phyloP scores from a whole-genome alignment of 2,329 filamentous ascomycete species.

The Aspergillus sp. region DNA sequence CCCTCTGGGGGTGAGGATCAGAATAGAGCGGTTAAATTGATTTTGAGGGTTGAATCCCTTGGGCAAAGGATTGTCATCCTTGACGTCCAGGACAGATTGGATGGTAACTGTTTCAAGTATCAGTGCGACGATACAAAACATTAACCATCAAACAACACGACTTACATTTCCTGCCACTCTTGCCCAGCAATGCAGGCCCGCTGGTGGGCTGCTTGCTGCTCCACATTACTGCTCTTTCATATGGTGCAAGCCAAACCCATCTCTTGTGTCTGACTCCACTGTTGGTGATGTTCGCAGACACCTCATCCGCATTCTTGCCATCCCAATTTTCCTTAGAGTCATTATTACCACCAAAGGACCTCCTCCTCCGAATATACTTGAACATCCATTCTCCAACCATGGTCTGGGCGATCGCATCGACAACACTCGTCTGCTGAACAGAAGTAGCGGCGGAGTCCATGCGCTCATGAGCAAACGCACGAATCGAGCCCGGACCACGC shows the following conservation, averaged over 20 bases:
- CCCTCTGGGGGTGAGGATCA: constrained; percentile 92
- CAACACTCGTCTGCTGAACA: constrained; percentile 70
- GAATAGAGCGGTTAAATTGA: constrained; percentile 86
- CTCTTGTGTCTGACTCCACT: constrained; percentile 76
- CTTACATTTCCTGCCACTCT: constrained; percentile 90
- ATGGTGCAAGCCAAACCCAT: constrained; percentile 98
- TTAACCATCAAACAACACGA: constrained; percentile 19
- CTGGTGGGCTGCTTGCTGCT: constrained; percentile 94
- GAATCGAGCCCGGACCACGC: constrained; percentile 5
- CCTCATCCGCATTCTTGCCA: constrained; percentile 59
- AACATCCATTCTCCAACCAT: constrained; percentile 81
- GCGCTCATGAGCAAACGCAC: constrained; percentile 27
- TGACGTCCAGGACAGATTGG: constrained; percentile 94
- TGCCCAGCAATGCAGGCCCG: constrained; percentile 83
- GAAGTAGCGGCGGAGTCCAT: constrained; percentile 52
- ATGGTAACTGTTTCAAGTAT: constrained; percentile 64
- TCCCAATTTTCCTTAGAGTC: constrained; percentile 44
- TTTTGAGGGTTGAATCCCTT: constrained; percentile 54
- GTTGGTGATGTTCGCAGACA: constrained; percentile 62
- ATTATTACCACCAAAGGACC: constrained; percentile 79
- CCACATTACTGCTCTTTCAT: constrained; percentile 95
- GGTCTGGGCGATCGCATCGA: constrained; percentile 94
- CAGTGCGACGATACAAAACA: neutral
- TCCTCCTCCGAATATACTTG: constrained; percentile 55
- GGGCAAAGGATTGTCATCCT: constrained; percentile 82